A percentile compares a stretch with the other conserved stretches of the same genome.
These are phyloP conservation scores for Paraconiothyrium sp. DNA, from an alignment of 2,329 filamentous ascomycete species.

Conservation along the genomic window DNA sequence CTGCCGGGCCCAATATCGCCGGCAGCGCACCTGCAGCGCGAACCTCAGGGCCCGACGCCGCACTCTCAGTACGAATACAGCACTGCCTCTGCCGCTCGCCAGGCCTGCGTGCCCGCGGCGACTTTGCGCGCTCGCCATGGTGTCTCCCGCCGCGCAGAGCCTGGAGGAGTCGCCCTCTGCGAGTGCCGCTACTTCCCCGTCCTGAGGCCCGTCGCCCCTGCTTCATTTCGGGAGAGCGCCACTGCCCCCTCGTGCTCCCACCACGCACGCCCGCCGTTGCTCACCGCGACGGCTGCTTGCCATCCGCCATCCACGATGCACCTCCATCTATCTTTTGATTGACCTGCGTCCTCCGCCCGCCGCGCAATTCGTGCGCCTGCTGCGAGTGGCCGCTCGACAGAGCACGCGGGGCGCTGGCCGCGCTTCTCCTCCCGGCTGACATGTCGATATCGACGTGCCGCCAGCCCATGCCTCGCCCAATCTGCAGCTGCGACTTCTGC, in stretches of 20 bases:
- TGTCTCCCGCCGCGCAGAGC: background rate
- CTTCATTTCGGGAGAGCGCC: constrained; percentile 33
- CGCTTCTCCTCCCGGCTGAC: constrained; percentile 21
- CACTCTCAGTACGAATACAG: background rate
- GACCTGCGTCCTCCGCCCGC: constrained; percentile 14
- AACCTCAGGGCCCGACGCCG: background rate
- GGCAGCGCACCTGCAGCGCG: constrained; percentile 9
- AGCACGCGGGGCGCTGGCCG: background rate
- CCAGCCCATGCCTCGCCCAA: constrained; percentile 20
- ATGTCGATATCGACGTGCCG: constrained; percentile 32
- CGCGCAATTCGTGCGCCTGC: constrained; percentile 15
- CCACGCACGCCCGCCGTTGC: constrained; percentile 15
- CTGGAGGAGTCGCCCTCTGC: background rate
- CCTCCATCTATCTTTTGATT: constrained; percentile 19
- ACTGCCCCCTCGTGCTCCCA: constrained; percentile 29
- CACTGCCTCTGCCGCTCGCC: background rate
- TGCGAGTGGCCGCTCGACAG: constrained; percentile 11
- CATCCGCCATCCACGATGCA: constrained; percentile 8
- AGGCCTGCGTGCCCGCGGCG: background rate
- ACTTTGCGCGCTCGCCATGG: background rate
- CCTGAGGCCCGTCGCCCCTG: constrained; percentile 14
- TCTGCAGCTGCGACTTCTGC: constrained; percentile 18
- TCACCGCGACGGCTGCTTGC: constrained; percentile 23
- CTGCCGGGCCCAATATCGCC: constrained; percentile 16
- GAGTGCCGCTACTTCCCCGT: background rate